A percentile compares a stretch with the other conserved stretches of the same genome.
These are phyloP conservation scores for Tulasnella sp. DNA, from an alignment of 768 basidiomycete species.

Conservation along the genomic window DNA sequence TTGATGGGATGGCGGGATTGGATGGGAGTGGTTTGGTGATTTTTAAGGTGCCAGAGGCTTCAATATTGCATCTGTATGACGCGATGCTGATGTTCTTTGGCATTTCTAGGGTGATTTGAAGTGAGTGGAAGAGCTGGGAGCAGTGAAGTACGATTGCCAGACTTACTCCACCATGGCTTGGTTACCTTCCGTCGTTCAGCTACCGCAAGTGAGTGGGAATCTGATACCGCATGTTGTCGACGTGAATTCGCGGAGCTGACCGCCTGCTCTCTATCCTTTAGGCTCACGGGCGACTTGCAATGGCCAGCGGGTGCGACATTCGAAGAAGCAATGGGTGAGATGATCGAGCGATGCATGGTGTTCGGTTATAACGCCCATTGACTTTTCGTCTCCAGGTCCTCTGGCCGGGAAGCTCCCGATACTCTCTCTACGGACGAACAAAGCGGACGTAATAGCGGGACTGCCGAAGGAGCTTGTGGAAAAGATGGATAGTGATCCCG, in stretches of 20 bases:
- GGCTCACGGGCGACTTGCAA: slow-evolving; percentile 74
- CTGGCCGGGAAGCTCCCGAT: slow-evolving; percentile 69
- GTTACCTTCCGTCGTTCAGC: slow-evolving; percentile 27
- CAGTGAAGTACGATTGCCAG: neutral
- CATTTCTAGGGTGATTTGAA: slow-evolving; percentile 69
- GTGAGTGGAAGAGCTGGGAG: slow-evolving; percentile 34
- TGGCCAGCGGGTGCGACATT: slow-evolving; percentile 83
- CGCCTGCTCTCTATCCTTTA: slow-evolving; percentile 24
- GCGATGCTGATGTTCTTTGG: neutral
- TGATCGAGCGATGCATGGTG: neutral
- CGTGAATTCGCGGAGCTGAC: neutral
- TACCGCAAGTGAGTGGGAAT: slow-evolving; percentile 67
- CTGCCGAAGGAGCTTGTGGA: slow-evolving; percentile 58
- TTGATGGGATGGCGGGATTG: slow-evolving; percentile 37
- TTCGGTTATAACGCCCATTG: neutral
- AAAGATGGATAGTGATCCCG: slow-evolving; percentile 45
- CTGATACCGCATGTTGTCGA: neutral
- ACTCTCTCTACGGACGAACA: slow-evolving; percentile 82
- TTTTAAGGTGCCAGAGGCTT: slow-evolving; percentile 57
- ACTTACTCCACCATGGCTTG: neutral
- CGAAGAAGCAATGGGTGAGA: slow-evolving; percentile 54
- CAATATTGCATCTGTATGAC: neutral
- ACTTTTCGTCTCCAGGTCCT: slow-evolving; percentile 43
- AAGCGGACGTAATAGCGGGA: slow-evolving; percentile 89
- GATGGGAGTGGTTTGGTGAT: slow-evolving; percentile 55